Percentiles rank a stretch among this genome's conserved stretches.
phyloP scores from a whole-genome alignment of 352 stramenopile species.

The Pythium guiyangense region DNA sequence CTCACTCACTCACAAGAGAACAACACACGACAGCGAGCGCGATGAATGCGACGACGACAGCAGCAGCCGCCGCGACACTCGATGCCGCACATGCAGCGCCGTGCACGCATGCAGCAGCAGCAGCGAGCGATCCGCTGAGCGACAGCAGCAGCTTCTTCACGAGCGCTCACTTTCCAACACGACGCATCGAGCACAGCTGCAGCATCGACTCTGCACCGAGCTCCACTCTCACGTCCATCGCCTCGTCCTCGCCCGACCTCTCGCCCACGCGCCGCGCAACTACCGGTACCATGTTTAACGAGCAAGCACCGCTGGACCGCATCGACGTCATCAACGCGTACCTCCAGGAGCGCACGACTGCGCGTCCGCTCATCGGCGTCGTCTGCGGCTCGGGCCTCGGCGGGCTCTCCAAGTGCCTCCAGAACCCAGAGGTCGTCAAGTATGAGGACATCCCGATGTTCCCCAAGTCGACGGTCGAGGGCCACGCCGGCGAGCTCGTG shows the following conservation, averaged over 20 bases:
- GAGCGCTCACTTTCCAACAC: slow-evolving; percentile 22
- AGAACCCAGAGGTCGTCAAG: slow-evolving; percentile 86
- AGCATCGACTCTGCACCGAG: slow-evolving; percentile 34
- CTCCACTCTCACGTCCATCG: slow-evolving; percentile 11
- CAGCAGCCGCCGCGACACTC: too few relatives aligned
- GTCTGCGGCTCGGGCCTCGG: slow-evolving; percentile 95
- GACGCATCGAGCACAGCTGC: slow-evolving; percentile 36
- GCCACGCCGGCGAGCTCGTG: slow-evolving; percentile 94
- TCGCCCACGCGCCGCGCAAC: slow-evolving; percentile 35
- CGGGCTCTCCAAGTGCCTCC: slow-evolving; percentile 87
- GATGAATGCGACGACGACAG: too few relatives aligned
- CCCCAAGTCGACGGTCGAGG: slow-evolving; percentile 90
- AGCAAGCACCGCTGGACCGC: slow-evolving; percentile 55
- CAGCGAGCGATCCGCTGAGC: slow-evolving; percentile 2
- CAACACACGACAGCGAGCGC: too few relatives aligned
- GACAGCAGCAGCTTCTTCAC: background rate
- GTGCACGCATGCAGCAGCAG: slow-evolving; percentile 2
- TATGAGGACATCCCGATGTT: slow-evolving; percentile 95
- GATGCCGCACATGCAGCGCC: background rate
- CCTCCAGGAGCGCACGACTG: slow-evolving; percentile 42
- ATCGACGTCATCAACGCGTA: slow-evolving; percentile 81
- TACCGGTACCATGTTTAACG: slow-evolving; percentile 62
- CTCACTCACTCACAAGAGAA: too few relatives aligned
- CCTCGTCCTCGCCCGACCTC: slow-evolving; percentile 3
- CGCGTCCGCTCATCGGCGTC: slow-evolving; percentile 72